A percentile compares a stretch with the other conserved stretches of the same genome.
These are phyloP conservation scores for Tritrichomonas musculus DNA, from an alignment of 208 protist species.

Conservation along the genomic window DNA sequence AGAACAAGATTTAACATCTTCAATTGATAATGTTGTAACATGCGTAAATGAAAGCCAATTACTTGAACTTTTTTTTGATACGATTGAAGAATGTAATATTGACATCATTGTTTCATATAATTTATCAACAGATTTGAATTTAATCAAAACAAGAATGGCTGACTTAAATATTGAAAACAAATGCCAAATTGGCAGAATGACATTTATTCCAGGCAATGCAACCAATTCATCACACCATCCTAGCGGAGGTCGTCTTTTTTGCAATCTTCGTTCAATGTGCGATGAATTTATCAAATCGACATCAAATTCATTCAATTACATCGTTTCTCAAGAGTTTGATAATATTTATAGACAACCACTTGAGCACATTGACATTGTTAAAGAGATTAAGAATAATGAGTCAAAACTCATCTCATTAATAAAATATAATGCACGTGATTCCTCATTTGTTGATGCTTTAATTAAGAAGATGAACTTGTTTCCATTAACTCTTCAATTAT, in stretches of 20 bases:
- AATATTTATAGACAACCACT: not conserved
- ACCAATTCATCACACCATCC: not conserved
- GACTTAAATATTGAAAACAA: not conserved
- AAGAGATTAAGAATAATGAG: not conserved
- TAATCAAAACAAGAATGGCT: not conserved
- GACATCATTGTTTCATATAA: not conserved
- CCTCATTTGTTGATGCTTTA: no score
- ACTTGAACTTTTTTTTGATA: not conserved
- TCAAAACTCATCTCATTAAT: not conserved
- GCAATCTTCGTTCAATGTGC: not conserved
- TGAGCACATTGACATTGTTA: not conserved
- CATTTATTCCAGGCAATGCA: no score
- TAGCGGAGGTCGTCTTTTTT: not conserved
- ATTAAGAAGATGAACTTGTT: not conserved
- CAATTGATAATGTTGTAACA: no score
- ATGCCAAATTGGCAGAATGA: not conserved
- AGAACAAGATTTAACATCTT: no score
- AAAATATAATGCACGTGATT: no score
- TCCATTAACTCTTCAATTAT: not conserved
- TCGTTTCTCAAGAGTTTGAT: not conserved
- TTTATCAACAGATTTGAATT: not conserved
- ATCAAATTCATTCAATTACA: not conserved
- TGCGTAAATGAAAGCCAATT: not conserved
- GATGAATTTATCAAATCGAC: not conserved
- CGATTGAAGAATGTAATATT: not conserved